These are phyloP conservation scores for Chytriomyces sp. DNA, from an alignment of 192 early-diverging fungal species.

Conservation along the genomic window DNA sequence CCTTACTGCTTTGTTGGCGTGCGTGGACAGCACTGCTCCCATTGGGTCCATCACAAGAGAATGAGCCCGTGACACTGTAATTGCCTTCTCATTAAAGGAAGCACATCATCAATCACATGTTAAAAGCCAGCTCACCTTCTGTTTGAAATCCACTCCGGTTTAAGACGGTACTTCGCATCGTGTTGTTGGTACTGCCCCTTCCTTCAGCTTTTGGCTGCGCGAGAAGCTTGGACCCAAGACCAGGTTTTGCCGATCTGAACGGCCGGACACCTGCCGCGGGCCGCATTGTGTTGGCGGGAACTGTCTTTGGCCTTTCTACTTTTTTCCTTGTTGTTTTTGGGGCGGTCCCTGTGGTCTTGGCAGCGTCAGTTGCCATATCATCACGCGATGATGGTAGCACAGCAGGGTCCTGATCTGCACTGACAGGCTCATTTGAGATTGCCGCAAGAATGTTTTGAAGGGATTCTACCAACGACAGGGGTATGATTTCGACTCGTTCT, in stretches of 20 bases:
- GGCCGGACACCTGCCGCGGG: too few species aligned
- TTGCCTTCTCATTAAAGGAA: neutral
- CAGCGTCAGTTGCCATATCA: neutral
- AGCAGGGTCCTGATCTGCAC: neutral
- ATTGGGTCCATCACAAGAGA: neutral
- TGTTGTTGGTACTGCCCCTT: neutral
- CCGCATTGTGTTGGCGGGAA: neutral
- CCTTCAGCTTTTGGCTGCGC: neutral
- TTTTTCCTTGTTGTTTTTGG: neutral
- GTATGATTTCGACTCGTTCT: conserved; percentile 29
- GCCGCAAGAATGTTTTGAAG: neutral
- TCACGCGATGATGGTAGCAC: neutral
- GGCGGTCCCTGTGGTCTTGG: neutral
- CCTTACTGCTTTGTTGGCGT: neutral
- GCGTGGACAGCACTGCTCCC: conserved; percentile 8
- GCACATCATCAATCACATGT: neutral
- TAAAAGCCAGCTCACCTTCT: neutral
- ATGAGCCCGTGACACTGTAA: neutral
- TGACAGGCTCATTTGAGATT: neutral
- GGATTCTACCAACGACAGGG: conserved; percentile 13
- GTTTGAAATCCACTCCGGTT: conserved; percentile 17
- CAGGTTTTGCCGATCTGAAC: neutral
- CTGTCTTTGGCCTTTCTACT: conserved; percentile 5
- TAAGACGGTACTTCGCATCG: conserved; percentile 4
- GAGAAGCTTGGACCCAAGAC: neutral